Evolutionary conservation across 192 early-diverging fungal species (phyloP).

Genomic region (Coemansia umbellata): DNA sequence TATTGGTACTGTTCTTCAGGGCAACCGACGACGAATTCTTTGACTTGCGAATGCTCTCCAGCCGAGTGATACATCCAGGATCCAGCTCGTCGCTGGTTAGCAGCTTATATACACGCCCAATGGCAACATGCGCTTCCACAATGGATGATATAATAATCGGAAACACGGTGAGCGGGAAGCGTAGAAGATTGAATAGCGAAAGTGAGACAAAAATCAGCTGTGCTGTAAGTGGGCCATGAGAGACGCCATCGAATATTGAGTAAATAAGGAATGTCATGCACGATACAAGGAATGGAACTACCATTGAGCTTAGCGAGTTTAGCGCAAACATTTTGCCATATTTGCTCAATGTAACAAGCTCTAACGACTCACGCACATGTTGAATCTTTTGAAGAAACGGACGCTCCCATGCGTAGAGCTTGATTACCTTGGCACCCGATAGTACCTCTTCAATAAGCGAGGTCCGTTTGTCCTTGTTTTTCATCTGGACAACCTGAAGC

Average conservation of each 20-base stretch:
- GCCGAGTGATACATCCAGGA: slow-evolving; percentile 45
- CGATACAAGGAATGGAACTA: slow-evolving; percentile 86
- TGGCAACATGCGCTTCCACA: slow-evolving; percentile 79
- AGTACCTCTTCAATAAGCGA: slow-evolving; percentile 81
- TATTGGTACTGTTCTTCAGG: too few species aligned
- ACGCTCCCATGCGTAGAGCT: slow-evolving; percentile 91
- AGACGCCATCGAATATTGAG: slow-evolving; percentile 54
- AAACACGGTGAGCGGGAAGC: slow-evolving; percentile 82
- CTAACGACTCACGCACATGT: slow-evolving; percentile 67
- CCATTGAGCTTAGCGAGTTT: slow-evolving; percentile 74
- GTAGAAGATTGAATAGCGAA: slow-evolving; percentile 87
- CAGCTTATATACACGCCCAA: slow-evolving; percentile 76
- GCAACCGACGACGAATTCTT: not conserved
- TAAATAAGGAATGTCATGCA: slow-evolving; percentile 81
- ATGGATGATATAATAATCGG: slow-evolving; percentile 74
- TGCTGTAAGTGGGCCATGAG: slow-evolving; percentile 56
- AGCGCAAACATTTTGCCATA: slow-evolving; percentile 67
- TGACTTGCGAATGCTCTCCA: slow-evolving; percentile 16
- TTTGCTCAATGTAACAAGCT: slow-evolving; percentile 71
- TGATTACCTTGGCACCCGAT: slow-evolving; percentile 92
- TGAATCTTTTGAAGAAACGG: slow-evolving; percentile 65
- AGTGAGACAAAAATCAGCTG: slow-evolving; percentile 82
- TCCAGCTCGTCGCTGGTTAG: slow-evolving; percentile 81
- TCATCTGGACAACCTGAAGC: slow-evolving; percentile 80
- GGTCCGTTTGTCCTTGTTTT: slow-evolving; percentile 71